Evolutionary conservation across 345 rosid species (phyloP), one percentile per base, ranked within the genome.

Genomic region (Syzygium aqueum): DNA sequence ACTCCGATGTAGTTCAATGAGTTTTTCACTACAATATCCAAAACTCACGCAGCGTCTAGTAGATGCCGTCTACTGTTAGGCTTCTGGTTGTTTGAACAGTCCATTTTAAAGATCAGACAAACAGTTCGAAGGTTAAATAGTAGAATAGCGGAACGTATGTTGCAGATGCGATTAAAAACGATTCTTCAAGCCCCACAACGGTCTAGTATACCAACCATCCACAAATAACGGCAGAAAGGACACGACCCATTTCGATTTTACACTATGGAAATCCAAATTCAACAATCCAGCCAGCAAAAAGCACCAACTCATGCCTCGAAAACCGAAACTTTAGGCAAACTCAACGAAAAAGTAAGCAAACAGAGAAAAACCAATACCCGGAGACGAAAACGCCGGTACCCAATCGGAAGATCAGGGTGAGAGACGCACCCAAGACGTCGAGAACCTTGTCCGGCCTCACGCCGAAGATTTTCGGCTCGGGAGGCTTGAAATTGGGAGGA

Each of bases 341-440:
- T 37, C 63, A 63, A 52, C 54, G 53, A 73, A 53, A 6, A 77
- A 85, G 28, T 7, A 5, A 87, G 57, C 27, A 16, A 82, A 16
- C 25, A 22, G 50, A 78, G 51, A 17, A 43, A 53, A 30, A 57
- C 67, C 12, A 9, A 33, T 15, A 96, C 98, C 98, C 98, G 82
- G 95, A 92, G 91, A 90, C 95, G 87, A 96, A 95, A 89, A 92
- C 92, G 13, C 98, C 98, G 77, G 98, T 95, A 22, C 96, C 99
- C 49, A 93, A 90, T 49, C 98, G 93, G 86, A 97, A 95, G 87
- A 95, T 16, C 88, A 97, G 88, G 51, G 97, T 91, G 53, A 96
- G 90, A 28, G 98, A 84, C 25, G 99, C 97, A 85, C 96, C 97
- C 59, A 93, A 8, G 51, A 97, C 86, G 87, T 97, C 98, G 59